phyloP scores from a whole-genome alignment of 345 rosid species.

The Eucalyptus polyanthemos region DNA sequence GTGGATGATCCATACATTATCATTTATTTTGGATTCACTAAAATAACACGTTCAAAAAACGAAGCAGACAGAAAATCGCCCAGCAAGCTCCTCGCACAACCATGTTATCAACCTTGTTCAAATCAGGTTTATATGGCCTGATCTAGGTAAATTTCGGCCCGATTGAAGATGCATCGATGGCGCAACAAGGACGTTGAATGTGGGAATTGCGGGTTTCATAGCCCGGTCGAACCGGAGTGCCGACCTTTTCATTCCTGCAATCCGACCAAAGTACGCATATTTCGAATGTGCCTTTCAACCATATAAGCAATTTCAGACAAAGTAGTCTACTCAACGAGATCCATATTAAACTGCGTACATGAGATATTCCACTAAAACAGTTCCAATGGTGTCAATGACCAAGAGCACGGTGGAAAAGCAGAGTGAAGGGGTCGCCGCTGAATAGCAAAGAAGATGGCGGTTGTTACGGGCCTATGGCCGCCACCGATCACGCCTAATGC shows the following conservation, averaged over 20 bases:
- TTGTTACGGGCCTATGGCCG: not conserved
- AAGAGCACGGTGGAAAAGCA: not conserved
- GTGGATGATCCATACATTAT: not conserved
- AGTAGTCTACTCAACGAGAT: not conserved
- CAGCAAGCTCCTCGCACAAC: not conserved
- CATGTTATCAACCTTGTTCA: too few relatives aligned
- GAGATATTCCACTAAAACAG: not conserved
- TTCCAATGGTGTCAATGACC: not conserved
- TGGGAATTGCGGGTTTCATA: not conserved
- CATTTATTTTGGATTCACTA: not conserved
- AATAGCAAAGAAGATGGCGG: not conserved
- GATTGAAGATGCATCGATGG: not conserved
- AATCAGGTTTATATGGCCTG: not conserved
- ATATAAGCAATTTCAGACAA: not conserved
- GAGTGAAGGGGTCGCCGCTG: not conserved
- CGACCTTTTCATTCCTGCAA: not conserved
- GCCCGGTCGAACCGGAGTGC: not conserved
- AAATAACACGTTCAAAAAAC: accelerated
- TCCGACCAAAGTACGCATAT: not conserved
- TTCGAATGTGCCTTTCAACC: not conserved
- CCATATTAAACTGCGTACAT: not conserved
- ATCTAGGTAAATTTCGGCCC: not conserved
- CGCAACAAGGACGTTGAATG: not conserved
- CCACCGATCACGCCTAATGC: not conserved
- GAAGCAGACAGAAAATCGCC: not conserved